These are phyloP conservation scores for Porogramme epimiltina DNA, from an alignment of 1,284 basidiomycete species.

Conservation along the genomic window DNA sequence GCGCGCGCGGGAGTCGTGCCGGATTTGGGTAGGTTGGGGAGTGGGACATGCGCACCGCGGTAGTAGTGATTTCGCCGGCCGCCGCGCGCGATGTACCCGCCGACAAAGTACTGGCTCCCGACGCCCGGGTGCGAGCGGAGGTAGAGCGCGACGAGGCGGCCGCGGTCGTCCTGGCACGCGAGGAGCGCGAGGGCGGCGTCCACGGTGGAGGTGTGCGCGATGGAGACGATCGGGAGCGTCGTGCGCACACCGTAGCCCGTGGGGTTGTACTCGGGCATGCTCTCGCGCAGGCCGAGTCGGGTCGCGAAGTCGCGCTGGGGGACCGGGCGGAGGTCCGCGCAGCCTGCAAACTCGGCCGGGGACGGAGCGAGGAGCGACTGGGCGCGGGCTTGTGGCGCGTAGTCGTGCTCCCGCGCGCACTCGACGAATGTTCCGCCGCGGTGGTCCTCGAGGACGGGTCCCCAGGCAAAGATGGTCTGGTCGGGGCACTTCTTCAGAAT, in stretches of 20 bases:
- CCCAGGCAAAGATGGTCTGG: constrained; percentile 23
- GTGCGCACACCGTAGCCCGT: constrained; percentile 12
- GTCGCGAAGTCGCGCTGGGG: constrained; percentile 3
- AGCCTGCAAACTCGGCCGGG: constrained; percentile 10
- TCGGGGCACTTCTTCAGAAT: constrained; percentile 14
- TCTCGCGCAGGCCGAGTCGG: constrained; percentile 1
- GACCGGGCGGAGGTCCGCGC: constrained; percentile 12
- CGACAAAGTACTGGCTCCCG: constrained; percentile 8
- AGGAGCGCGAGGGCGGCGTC: constrained; percentile 12
- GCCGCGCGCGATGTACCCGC: constrained; percentile 16
- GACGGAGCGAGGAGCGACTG: constrained; percentile 17
- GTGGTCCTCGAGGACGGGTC: constrained; percentile 9
- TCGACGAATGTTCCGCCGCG: constrained; percentile 6
- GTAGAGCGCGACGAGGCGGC: constrained; percentile 14
- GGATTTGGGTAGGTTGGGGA: not conserved
- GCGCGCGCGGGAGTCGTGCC: too few relatives aligned
- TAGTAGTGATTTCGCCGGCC: constrained; percentile 12
- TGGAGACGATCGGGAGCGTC: constrained; percentile 9
- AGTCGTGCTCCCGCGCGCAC: constrained; percentile 12
- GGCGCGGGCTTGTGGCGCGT: constrained; percentile 5
- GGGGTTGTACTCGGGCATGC: constrained; percentile 12
- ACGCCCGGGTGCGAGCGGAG: constrained; percentile 7
- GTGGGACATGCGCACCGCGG: constrained; percentile 1
- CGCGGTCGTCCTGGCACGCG: constrained; percentile 9
- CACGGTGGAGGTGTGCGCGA: not conserved